Evolutionary conservation across 2,329 filamentous ascomycete species (phyloP), one percentile per base, ranked within the genome.

Genomic region (Hypoxylon sp.): DNA sequence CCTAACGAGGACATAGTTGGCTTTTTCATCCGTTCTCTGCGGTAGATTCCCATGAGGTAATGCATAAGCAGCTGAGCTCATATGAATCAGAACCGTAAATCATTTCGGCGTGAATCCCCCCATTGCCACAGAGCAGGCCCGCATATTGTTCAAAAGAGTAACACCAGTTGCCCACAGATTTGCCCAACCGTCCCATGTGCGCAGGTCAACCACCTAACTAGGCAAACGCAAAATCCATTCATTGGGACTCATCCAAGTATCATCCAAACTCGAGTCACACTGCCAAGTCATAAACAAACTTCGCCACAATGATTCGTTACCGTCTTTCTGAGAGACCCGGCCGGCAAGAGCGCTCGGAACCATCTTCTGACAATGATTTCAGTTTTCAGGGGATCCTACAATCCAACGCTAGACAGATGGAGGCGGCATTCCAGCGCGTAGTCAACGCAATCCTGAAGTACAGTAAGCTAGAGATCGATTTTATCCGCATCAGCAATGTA

Each of bases 401-500:
- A 19, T 51, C 44, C 2, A 70, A 73, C 50, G 29, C 17, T 11
- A 10, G 24, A 17, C 8, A 74, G 22, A 77, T 76, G 75, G 69
- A 76, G 10, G 33, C 37, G 46, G 73, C 69, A 52, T 73, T 77
- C 35, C 68, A 69, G 46, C 54, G 63, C 8, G 53, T 74, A 35
- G 54, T 74, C 42, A 68, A 70, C 14, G 66, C 59, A 24, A 62
- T 78, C 42, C 35, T 74, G 5, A 61, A 59, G 14, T 48, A 69
- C 26, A 75, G 75, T 71, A 67, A 71, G 51, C 37, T 78, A 19
- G 61, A 53, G 11, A 67, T 77, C 26, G 59, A 59, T 5, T 33
- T 73, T 53, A 72, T 78, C 19, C 74, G 75, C 17, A 76, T 78
- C 62, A 73, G 63, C 63, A 71, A 58, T 72, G 69, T 78, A 19